These are phyloP conservation scores for Caryopteris hybrid DNA, from an alignment of 305 asterid genomes.

Conservation along the genomic window DNA sequence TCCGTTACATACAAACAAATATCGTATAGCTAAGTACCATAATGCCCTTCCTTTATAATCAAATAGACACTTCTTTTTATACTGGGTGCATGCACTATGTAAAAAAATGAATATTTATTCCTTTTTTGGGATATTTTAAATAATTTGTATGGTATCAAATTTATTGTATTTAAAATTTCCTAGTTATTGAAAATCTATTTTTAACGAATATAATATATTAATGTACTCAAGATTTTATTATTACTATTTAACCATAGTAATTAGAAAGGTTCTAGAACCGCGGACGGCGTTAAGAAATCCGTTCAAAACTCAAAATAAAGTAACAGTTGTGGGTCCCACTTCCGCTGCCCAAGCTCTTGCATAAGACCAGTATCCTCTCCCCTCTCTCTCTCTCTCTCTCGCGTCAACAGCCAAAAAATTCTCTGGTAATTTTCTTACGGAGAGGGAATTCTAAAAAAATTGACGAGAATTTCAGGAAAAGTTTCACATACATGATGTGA, in stretches of 20 bases:
- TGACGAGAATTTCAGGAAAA: not conserved
- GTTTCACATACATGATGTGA: not conserved
- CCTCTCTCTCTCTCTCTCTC: not conserved
- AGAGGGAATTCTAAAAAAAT: not conserved
- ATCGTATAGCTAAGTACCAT: not conserved
- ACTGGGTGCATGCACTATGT: too few relatives aligned
- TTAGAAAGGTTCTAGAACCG: slow-evolving; percentile 34
- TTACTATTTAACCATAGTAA: not conserved
- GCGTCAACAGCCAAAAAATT: slow-evolving; percentile 11
- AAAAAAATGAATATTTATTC: too few relatives aligned
- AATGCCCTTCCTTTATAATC: not conserved
- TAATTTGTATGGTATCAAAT: too few relatives aligned
- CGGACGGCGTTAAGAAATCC: slow-evolving; percentile 17
- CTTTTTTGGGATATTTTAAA: too few relatives aligned
- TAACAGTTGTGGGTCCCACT: slow-evolving; percentile 12
- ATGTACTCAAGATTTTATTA: too few relatives aligned
- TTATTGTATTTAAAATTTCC: too few relatives aligned
- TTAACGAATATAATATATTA: too few relatives aligned
- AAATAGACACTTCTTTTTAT: not conserved
- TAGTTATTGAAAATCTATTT: too few relatives aligned
- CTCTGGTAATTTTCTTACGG: not conserved
- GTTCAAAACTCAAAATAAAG: slow-evolving; percentile 17
- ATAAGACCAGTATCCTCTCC: not conserved
- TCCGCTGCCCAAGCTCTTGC: slow-evolving; percentile 2
- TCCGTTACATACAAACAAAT: slow-evolving; percentile 3